A percentile compares a stretch with the other conserved stretches of the same genome.
phyloP scores from a whole-genome alignment of 352 stramenopile species.

The Pythium rhizo-oryzae region DNA sequence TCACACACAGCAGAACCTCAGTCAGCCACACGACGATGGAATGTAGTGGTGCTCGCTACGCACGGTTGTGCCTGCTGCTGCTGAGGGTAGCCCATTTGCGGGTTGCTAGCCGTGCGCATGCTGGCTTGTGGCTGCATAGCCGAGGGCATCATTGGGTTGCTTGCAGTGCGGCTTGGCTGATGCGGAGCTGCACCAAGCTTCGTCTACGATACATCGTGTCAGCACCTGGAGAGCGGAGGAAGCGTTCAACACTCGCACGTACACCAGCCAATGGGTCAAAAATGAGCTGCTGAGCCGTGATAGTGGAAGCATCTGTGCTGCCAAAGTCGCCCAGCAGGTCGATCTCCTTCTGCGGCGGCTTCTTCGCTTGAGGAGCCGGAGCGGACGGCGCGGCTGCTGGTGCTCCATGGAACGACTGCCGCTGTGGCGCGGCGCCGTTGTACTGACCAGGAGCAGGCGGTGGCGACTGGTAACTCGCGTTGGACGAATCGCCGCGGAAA shows the following conservation, averaged over 20 bases:
- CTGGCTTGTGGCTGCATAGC: neutral
- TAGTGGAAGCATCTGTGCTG: slow-evolving; percentile 44
- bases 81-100: slow-evolving; percentile 25
- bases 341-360: slow-evolving; percentile 57
- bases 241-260: slow-evolving; percentile 14
- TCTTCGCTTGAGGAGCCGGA: slow-evolving; percentile 9
- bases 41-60: neutral
- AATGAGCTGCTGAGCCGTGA: slow-evolving; percentile 66
- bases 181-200: slow-evolving; percentile 23
- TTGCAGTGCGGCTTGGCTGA: slow-evolving; percentile 24
- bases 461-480: slow-evolving; percentile 18
- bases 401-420: slow-evolving; percentile 13
- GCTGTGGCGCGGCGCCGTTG: neutral
- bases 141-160: slow-evolving; percentile 16
- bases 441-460: slow-evolving; percentile 7
- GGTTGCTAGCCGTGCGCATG: slow-evolving; percentile 34
- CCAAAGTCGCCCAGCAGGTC: slow-evolving; percentile 80
- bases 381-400: slow-evolving; percentile 21
- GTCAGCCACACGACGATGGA: neutral
- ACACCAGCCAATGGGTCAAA: slow-evolving; percentile 77
- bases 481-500: slow-evolving; percentile 1
- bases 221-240: neutral
- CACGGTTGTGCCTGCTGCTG: slow-evolving; percentile 8
- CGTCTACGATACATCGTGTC: neutral
- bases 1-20: neutral